These are phyloP conservation scores for Arabidopsis arenosa DNA, from an alignment of 345 rosid species.

Conservation along the genomic window DNA sequence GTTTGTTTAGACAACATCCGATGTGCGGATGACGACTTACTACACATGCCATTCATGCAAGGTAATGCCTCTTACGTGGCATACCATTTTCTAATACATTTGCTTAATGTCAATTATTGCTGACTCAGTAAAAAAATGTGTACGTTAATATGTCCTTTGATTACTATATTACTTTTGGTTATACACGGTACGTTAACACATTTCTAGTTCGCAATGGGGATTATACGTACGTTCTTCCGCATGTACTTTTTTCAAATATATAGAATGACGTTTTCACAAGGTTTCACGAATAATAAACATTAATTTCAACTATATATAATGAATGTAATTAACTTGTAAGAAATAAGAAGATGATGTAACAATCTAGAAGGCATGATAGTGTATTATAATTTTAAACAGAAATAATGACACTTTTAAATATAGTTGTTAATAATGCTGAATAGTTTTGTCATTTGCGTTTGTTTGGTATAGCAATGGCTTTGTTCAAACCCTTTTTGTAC, in stretches of 20 bases:
- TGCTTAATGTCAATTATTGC: conserved; percentile 26
- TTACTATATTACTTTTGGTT: not conserved
- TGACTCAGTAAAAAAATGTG: conserved; percentile 4
- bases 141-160: conserved; percentile 14
- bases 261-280: not conserved
- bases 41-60: conserved; percentile 33
- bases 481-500: conserved; percentile 28
- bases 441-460: conserved; percentile 41
- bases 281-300: not conserved
- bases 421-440: not conserved
- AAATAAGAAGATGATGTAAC: conserved; percentile 12
- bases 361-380: conserved; percentile 28
- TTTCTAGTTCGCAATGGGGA: not conserved
- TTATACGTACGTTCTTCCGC: not conserved
- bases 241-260: not conserved
- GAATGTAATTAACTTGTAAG: not conserved
- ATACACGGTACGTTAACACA: conserved; percentile 14
- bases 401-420: not conserved
- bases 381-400: not conserved
- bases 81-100: conserved; percentile 13
- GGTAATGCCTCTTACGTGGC: conserved; percentile 41
- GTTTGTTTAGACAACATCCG: conserved; percentile 12
- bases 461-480: conserved; percentile 41
- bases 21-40: conserved; percentile 32
- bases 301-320: not conserved